A percentile compares a stretch with the other conserved stretches of the same genome.
These are phyloP conservation scores for Berberis vulgaris DNA, from an alignment of 164 flowering plant species.

Conservation along the genomic window DNA sequence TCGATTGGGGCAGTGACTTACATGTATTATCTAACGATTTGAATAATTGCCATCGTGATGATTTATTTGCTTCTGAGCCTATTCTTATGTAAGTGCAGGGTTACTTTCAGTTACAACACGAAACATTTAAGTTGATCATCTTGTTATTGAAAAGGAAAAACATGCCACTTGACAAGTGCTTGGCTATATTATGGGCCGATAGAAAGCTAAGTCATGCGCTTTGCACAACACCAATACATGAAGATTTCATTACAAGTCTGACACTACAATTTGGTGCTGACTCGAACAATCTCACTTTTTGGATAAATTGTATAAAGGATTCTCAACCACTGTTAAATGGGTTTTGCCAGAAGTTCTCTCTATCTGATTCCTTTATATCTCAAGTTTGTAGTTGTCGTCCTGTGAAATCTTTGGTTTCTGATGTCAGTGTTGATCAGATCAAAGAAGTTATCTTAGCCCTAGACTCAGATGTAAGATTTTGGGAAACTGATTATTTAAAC, in stretches of 20 bases:
- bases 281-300: slow-evolving; percentile 34
- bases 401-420: slow-evolving; percentile 14
- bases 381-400: slow-evolving; percentile 14
- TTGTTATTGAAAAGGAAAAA: slow-evolving; percentile 41
- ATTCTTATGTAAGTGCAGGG: slow-evolving; percentile 39
- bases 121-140: slow-evolving; percentile 45
- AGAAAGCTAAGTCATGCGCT: slow-evolving; percentile 78
- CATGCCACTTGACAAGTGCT: slow-evolving; percentile 30
- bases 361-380: slow-evolving; percentile 14
- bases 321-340: slow-evolving; percentile 39
- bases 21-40: not conserved
- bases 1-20: not conserved
- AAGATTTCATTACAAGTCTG: slow-evolving; percentile 35
- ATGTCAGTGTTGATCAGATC: slow-evolving; percentile 14
- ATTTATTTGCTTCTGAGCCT: slow-evolving; percentile 3
- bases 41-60: not conserved
- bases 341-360: slow-evolving; percentile 48
- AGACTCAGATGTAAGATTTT: slow-evolving; percentile 32
- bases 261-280: slow-evolving; percentile 42
- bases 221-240: slow-evolving; percentile 60
- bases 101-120: slow-evolving; percentile 30
- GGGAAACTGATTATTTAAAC: not conserved
- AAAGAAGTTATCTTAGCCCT: slow-evolving; percentile 45
- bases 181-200: slow-evolving; percentile 57
- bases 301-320: slow-evolving; percentile 50